phyloP scores from a whole-genome alignment of 1,139 yeast genomes.

The Magnusiomyces suaveolens region DNA sequence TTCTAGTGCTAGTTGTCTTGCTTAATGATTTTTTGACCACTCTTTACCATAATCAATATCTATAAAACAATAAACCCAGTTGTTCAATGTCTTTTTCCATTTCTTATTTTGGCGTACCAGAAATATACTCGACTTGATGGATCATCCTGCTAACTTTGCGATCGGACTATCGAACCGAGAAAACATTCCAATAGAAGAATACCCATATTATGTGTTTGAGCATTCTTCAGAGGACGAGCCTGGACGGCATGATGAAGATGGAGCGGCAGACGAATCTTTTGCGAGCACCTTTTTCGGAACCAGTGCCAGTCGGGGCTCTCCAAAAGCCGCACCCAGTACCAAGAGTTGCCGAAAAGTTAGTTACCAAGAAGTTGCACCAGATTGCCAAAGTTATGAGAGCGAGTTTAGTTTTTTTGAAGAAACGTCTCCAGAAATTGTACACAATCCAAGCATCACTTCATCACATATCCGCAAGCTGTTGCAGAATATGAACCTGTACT shows the following conservation, averaged over 20 bases:
- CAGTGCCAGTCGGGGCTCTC: no score
- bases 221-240: not conserved
- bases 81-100: not conserved
- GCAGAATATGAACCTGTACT: not conserved
- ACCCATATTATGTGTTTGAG: not conserved
- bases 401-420: not conserved
- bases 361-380: not conserved
- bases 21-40: no score
- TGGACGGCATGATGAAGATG: not conserved
- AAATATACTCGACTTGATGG: not conserved
- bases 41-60: no score
- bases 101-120: not conserved
- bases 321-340: no score
- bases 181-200: not conserved
- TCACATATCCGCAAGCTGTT: not conserved
- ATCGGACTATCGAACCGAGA: not conserved
- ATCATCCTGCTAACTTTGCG: not conserved
- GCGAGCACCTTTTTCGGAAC: no score
- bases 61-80: no score
- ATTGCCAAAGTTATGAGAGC: not conserved
- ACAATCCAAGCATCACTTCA: not conserved
- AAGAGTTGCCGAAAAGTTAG: no score
- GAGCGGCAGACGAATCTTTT: not conserved
- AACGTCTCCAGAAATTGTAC: slow-evolving; percentile 1
- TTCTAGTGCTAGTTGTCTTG: no score